Percentiles rank a stretch among this genome's conserved stretches.
Evolutionary conservation across 805 yeast genomes (phyloP).

Genomic region (Saccharomycopsis fibuligera): DNA sequence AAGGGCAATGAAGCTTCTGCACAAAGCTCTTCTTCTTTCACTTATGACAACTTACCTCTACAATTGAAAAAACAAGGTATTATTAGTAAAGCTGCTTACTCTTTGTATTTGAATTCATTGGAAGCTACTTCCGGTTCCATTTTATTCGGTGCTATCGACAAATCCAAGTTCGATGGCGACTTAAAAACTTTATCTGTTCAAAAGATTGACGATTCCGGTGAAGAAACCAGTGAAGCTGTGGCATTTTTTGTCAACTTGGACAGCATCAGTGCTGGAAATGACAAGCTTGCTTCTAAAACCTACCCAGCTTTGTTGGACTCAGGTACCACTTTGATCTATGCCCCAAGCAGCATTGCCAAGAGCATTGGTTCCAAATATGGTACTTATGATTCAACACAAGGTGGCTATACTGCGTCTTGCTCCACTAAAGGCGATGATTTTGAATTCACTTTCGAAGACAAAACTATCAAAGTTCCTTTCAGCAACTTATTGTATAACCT

Average conservation of each 20-base stretch:
- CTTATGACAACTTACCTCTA: slow-evolving; percentile 28
- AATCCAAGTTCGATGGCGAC: slow-evolving; percentile 40
- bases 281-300: slow-evolving; percentile 22
- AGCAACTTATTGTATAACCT: slow-evolving; percentile 26
- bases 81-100: slow-evolving; percentile 37
- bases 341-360: slow-evolving; percentile 33
- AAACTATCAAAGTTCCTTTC: slow-evolving; percentile 45
- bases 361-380: slow-evolving; percentile 18
- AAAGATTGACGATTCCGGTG: slow-evolving; percentile 18
- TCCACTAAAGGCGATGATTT: slow-evolving; percentile 30
- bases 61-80: slow-evolving; percentile 34
- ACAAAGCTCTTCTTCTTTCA: slow-evolving; percentile 8
- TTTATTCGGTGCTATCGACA: slow-evolving; percentile 53
- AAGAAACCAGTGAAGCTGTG: slow-evolving; percentile 9
- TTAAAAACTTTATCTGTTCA: slow-evolving; percentile 29
- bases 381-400: slow-evolving; percentile 33
- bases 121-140: slow-evolving; percentile 30
- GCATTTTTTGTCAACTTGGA: slow-evolving; percentile 19
- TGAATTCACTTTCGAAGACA: slow-evolving; percentile 52
- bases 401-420: slow-evolving; percentile 46
- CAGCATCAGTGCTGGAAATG: slow-evolving; percentile 24
- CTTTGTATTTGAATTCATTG: slow-evolving; percentile 37
- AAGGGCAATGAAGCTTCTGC: slow-evolving; percentile 28
- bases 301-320: slow-evolving; percentile 39
- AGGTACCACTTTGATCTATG: slow-evolving; percentile 39